Conservation (phyloP, 192 early-diverging fungal species). For the Coemansia sp. region DNA sequence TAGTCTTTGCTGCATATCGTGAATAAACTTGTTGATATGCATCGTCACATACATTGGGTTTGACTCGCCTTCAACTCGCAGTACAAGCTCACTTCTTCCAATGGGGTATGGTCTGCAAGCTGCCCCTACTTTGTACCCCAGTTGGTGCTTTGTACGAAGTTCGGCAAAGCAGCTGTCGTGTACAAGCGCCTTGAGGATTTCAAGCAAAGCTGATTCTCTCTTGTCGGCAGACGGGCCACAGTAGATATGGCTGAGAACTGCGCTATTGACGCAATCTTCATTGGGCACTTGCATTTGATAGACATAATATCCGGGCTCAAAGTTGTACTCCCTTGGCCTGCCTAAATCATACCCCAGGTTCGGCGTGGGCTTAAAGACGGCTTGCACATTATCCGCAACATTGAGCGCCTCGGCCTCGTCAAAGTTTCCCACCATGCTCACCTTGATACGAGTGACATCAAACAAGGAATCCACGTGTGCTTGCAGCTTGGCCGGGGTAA, state of each 20-base stretch:
- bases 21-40: too few species aligned
- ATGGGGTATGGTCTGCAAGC: not conserved
- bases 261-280: not conserved
- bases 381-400: conserved; percentile 6
- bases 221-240: not conserved
- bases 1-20: too few species aligned
- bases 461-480: conserved; percentile 7
- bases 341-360: conserved; percentile 75
- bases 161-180: conserved; percentile 83
- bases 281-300: not conserved
- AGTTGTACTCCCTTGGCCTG: conserved; percentile 79
- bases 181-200: conserved; percentile 69
- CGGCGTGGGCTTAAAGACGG: conserved; percentile 7
- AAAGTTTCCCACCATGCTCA: not conserved
- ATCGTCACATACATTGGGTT: too few species aligned
- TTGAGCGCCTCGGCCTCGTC: not conserved
- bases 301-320: conserved; percentile 64
- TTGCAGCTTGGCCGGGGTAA: conserved; percentile 1
- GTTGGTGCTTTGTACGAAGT: conserved; percentile 83
- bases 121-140: conserved; percentile 57
- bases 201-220: conserved; percentile 14
- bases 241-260: not conserved
- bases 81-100: not conserved
- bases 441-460: conserved; percentile 21
- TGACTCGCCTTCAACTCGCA: too few species aligned